Conservation (phyloP, 2,329 filamentous ascomycete genomes). For the Diaporthe ampelina region DNA sequence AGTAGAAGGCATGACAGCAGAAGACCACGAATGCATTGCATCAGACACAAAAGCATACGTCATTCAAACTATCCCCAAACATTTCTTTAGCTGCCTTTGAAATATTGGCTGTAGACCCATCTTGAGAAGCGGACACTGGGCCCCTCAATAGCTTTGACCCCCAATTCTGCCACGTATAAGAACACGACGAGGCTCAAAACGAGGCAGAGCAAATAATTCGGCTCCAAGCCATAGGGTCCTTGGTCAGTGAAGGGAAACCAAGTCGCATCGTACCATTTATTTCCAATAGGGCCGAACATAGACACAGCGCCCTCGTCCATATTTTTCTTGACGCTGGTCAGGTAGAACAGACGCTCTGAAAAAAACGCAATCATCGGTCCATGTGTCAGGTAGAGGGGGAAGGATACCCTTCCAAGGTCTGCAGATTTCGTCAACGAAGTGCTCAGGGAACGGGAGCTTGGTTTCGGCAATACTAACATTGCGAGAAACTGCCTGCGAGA, state of each 20-base stretch:
- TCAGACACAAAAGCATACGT: too few relatives aligned
- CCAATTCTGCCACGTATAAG: conserved; percentile 31
- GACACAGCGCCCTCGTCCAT: conserved; percentile 3
- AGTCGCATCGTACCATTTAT: conserved; percentile 34
- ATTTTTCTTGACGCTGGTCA: conserved; percentile 23
- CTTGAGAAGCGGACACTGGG: conserved; percentile 29
- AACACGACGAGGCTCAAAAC: conserved; percentile 25
- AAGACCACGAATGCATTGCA: too few relatives aligned
- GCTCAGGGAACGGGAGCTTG: too few relatives aligned
- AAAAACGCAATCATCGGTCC: conserved; percentile 31
- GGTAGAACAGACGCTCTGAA: conserved; percentile 30
- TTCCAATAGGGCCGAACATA: neutral
- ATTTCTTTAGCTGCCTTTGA: neutral
- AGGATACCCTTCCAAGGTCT: conserved; percentile 34
- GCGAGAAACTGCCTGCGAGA: conserved; percentile 36
- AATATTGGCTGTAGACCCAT: neutral
- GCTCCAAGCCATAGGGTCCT: conserved; percentile 25
- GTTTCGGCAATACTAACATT: conserved; percentile 26
- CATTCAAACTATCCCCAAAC: too few relatives aligned
- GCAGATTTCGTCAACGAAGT: neutral
- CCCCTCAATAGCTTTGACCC: conserved; percentile 23
- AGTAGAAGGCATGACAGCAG: too few relatives aligned
- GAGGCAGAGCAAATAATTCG: conserved; percentile 33
- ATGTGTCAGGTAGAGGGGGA: conserved; percentile 35
- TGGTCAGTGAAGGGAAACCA: conserved; percentile 33